A percentile compares a stretch with the other conserved stretches of the same genome.
These are phyloP conservation scores for Arabidopsis lyrata DNA, from an alignment of 441 rosid species.

Conservation along the genomic window DNA sequence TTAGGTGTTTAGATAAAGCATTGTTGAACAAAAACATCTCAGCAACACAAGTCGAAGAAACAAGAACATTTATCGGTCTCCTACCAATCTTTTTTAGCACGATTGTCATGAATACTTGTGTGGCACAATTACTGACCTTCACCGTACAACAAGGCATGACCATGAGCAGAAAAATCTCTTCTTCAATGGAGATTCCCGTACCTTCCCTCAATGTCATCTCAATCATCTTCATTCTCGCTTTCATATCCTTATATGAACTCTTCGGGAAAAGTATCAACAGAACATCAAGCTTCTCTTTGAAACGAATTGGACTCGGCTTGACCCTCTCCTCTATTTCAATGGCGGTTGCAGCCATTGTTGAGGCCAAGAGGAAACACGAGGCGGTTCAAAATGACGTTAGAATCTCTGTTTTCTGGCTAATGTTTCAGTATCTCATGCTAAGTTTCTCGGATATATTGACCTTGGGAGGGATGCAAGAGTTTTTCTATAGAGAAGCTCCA, in stretches of 20 bases:
- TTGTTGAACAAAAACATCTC: conserved; percentile 42
- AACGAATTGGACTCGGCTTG: conserved; percentile 56
- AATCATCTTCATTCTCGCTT: conserved; percentile 47
- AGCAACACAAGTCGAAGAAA: conserved; percentile 50
- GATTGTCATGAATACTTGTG: conserved; percentile 60
- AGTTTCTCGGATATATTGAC: conserved; percentile 60
- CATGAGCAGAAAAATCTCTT: conserved; percentile 50
- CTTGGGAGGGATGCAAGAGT: conserved; percentile 65
- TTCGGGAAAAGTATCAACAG: background rate
- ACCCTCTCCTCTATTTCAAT: conserved; percentile 57
- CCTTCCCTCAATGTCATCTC: conserved; percentile 55
- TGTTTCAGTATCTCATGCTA: conserved; percentile 54
- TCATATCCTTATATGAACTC: conserved; percentile 52
- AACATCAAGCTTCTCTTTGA: conserved; percentile 32
- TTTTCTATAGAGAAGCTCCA: conserved; percentile 61
- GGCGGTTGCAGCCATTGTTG: conserved; percentile 55
- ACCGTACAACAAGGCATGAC: conserved; percentile 58
- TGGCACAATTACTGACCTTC: conserved; percentile 66
- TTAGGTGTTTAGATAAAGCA: conserved; percentile 56
- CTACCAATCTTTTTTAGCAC: conserved; percentile 63
- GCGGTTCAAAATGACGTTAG: conserved; percentile 9
- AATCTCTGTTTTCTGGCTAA: conserved; percentile 59
- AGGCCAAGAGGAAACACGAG: conserved; percentile 47
- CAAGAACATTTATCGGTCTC: conserved; percentile 53
- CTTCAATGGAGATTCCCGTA: conserved; percentile 55